phyloP scores from a whole-genome alignment of 1,139 yeast genomes.

The Pneumocystis oryctolagi region DNA sequence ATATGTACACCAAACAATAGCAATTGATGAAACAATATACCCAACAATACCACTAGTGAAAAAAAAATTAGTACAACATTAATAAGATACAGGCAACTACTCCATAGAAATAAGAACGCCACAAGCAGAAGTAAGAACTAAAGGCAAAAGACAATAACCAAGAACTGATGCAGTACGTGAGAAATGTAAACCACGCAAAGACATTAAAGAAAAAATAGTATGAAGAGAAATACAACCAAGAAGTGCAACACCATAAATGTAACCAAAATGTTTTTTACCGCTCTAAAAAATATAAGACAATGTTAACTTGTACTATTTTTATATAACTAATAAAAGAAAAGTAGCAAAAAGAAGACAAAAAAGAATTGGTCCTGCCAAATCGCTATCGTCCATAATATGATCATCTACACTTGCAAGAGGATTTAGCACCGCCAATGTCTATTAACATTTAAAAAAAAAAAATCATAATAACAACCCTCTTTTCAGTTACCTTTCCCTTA shows the following conservation, averaged over 20 bases:
- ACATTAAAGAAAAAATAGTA: conserved; percentile 73
- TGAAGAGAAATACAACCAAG: conserved; percentile 81
- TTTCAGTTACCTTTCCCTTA: conserved; percentile 35
- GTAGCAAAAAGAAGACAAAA: conserved; percentile 85
- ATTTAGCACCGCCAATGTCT: conserved; percentile 69
- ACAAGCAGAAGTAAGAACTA: conserved; percentile 61
- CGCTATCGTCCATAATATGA: conserved; percentile 79
- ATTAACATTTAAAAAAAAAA: not conserved
- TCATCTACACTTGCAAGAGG: conserved; percentile 47
- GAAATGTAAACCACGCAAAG: conserved; percentile 43
- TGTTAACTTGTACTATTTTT: not conserved
- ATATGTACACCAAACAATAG: conserved; percentile 88
- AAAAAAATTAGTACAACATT: not conserved
- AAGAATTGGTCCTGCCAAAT: conserved; percentile 86
- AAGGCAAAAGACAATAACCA: conserved; percentile 85
- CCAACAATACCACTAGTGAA: conserved; percentile 53
- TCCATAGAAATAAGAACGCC: conserved; percentile 61
- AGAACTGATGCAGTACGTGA: conserved; percentile 74
- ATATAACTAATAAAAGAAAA: conserved; percentile 30
- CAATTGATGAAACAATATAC: conserved; percentile 48
- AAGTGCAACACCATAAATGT: conserved; percentile 88
- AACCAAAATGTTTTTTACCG: conserved; percentile 93
- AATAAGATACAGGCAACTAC: conserved; percentile 9
- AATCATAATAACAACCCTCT: too few species aligned
- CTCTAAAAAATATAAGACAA: conserved; percentile 23